A percentile compares a stretch with the other conserved stretches of the same genome.
phyloP scores from a whole-genome alignment of 257 asterid genomes.

The Fraxinus pennsylvanica region DNA sequence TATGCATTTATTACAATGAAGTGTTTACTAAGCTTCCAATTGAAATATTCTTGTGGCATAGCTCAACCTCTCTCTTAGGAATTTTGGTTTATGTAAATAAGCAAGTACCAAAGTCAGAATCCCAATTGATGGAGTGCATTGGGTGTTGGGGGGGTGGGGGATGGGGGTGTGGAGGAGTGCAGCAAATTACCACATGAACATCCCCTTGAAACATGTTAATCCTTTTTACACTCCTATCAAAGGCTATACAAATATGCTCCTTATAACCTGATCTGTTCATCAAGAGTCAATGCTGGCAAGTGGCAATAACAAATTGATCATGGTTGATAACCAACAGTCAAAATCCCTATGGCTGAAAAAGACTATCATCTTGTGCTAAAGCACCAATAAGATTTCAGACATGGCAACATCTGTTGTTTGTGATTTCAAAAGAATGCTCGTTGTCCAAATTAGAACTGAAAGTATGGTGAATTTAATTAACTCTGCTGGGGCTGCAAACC shows the following conservation, averaged over 20 bases:
- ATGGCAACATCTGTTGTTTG: not conserved
- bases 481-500: not conserved
- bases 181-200: too few species aligned
- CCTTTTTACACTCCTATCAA: not conserved
- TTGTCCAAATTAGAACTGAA: not conserved
- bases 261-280: not conserved
- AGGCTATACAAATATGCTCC: not conserved
- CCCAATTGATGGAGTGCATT: not conserved
- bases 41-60: not conserved
- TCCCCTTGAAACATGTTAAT: not conserved
- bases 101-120: not conserved
- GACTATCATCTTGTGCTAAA: not conserved
- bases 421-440: not conserved
- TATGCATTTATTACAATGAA: not conserved
- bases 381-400: not conserved
- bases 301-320: not conserved
- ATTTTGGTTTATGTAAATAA: not conserved
- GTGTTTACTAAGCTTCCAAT: not conserved
- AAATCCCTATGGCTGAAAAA: not conserved
- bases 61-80: not conserved
- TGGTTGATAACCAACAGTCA: not conserved
- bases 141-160: too few species aligned
- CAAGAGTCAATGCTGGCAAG: not conserved
- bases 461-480: not conserved
- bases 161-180: too few species aligned